Percentiles rank a stretch among this genome's conserved stretches.
Evolutionary conservation across 2,329 filamentous ascomycete species (phyloP).

Genomic region (Pseudogymnoascus sp.): DNA sequence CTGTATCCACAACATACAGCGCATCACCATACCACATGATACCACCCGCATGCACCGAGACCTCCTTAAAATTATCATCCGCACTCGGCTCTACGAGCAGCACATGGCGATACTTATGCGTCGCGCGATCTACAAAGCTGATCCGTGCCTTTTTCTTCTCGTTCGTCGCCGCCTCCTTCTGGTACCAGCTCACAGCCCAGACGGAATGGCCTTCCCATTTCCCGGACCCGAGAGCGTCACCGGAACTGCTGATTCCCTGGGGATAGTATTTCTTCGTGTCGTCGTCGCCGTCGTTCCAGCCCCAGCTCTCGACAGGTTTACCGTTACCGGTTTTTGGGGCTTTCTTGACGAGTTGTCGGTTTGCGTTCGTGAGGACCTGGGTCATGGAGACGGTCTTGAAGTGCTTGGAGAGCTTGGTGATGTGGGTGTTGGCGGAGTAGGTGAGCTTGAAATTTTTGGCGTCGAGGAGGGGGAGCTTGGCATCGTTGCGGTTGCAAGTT

Average conservation of each 20-base stretch:
- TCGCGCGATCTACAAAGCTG: slow-evolving; percentile 28
- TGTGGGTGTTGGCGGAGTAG: background rate
- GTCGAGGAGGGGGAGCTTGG: slow-evolving; percentile 1
- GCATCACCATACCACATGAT: slow-evolving; percentile 32
- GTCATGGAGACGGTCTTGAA: background rate
- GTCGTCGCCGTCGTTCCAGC: slow-evolving; percentile 25
- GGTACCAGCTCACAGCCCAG: slow-evolving; percentile 32
- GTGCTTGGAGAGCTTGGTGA: background rate
- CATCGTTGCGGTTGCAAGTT: background rate
- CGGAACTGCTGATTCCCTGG: slow-evolving; percentile 31
- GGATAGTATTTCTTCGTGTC: slow-evolving; percentile 30
- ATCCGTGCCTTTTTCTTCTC: slow-evolving; percentile 24
- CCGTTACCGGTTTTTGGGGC: background rate
- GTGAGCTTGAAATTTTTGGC: slow-evolving; percentile 1
- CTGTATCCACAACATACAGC: slow-evolving; percentile 32
- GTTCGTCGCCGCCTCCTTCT: slow-evolving; percentile 18
- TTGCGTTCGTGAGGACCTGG: background rate
- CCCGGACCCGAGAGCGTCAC: slow-evolving; percentile 27
- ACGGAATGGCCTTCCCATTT: slow-evolving; percentile 29
- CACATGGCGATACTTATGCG: slow-evolving; percentile 29
- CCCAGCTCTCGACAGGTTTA: slow-evolving; percentile 7
- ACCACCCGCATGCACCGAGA: slow-evolving; percentile 31
- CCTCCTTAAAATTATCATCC: slow-evolving; percentile 28
- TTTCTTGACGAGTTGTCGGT: slow-evolving; percentile 1
- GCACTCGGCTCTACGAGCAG: slow-evolving; percentile 31